These are phyloP conservation scores for Chrysosporium keratinophilum DNA, from an alignment of 2,329 filamentous ascomycete genomes.

Conservation along the genomic window DNA sequence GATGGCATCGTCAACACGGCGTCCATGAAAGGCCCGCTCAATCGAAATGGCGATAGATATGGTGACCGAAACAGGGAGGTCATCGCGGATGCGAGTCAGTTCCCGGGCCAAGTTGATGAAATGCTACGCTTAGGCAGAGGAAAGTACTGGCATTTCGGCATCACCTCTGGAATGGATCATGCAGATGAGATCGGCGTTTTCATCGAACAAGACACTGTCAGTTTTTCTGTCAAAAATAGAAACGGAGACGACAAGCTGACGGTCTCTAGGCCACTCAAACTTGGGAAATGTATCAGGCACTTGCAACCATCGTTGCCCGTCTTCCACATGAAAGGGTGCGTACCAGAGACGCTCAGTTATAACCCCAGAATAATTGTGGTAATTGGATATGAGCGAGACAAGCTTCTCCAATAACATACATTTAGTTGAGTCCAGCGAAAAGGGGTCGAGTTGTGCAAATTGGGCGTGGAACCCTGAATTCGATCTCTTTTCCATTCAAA, in stretches of 20 bases:
- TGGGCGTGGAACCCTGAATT: too few species aligned
- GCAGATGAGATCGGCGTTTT: neutral
- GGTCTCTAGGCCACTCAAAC: neutral
- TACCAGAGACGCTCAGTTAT: neutral
- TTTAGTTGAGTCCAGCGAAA: too few species aligned
- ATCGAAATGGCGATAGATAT: neutral
- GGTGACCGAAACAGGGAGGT: neutral
- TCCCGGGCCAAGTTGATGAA: neutral
- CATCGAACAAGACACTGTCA: neutral
- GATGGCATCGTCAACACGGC: neutral
- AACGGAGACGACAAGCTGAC: neutral
- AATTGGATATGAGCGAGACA: too few species aligned
- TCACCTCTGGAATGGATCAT: neutral
- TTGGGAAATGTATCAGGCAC: neutral
- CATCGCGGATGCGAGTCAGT: neutral
- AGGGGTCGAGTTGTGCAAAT: too few species aligned
- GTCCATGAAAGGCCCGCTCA: neutral
- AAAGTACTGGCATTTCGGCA: neutral
- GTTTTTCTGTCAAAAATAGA: neutral
- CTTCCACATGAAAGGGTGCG: neutral
- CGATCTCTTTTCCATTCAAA: too few species aligned
- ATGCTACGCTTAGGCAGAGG: neutral
- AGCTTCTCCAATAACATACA: too few species aligned
- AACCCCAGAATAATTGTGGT: too few species aligned
- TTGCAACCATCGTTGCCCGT: neutral